Evolutionary conservation across 2,329 filamentous ascomycete genomes (phyloP), one percentile per base, ranked within the genome.

Genomic region (Fusarium floridanum): DNA sequence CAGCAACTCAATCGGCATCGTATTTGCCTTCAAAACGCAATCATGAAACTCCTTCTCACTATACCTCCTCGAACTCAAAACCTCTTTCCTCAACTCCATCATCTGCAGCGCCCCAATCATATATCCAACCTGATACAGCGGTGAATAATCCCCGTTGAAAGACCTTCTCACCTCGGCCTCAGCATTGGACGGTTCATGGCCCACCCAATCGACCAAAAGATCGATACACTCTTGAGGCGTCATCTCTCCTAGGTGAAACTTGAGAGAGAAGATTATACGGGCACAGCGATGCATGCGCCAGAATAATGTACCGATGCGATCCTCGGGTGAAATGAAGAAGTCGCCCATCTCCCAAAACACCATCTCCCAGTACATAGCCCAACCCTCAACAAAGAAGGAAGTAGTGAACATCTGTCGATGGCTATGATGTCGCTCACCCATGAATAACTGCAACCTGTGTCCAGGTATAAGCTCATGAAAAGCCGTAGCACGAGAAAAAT

Each of bases 231-330:
- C 85, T 67, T 84, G 82, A 2, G 89, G 84, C 11, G 81, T 85
- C 84, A 90, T 86, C 70, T 86, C 78, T 2, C 88, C 88, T 1
- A 91, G 84, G 75, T 91, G 89, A 68, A 90, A 91, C 43, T 85
- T 86, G 1, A 91, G 78, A 0, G 87, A 89, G 79, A 91, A 91
- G 14, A 88, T 81, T 73, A 91, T 91, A 41, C 90, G 86, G 7
- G 87, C 86, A 73, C 89, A 91, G 32, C 90, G 87, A 77, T 91
- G 89, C 86, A 91, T 90, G 16, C 88, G 85, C 89, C 89, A 91
- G 78, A 91, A 91, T 9, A 91, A 80, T 71, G 90, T 88, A 0
- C 89, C 89, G 24, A 91, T 84, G 43, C 84, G 84, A 71, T 91
- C 87, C 68, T 88, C 86, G 0, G 89, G 83, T 0, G 83, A 83